A percentile compares a stretch with the other conserved stretches of the same genome.
These are phyloP conservation scores for Datisca glomerata DNA, from an alignment of 306 rosid species.

Conservation along the genomic window DNA sequence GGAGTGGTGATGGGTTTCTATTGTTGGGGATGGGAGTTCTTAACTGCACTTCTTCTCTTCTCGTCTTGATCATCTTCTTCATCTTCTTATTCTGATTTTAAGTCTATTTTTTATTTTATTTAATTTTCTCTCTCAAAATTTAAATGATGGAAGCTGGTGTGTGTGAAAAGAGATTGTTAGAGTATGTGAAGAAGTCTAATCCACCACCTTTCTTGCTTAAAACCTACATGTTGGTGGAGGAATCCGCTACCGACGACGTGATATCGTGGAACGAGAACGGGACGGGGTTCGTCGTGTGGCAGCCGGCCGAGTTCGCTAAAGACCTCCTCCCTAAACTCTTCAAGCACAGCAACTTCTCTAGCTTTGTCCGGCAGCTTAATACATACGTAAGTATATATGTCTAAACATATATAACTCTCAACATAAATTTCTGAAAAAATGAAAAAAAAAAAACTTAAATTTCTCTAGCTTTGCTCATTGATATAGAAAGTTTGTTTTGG, in stretches of 20 bases:
- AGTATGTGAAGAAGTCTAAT: conserved; percentile 38
- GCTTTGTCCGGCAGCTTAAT: conserved; percentile 94
- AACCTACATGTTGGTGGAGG: conserved; percentile 80
- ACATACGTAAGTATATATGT: conserved; percentile 94
- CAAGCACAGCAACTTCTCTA: conserved; percentile 95
- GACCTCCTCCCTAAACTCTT: conserved; percentile 93
- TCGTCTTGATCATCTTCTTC: conserved; percentile 13
- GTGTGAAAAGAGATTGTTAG: conserved; percentile 35
- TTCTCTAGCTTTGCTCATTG: too few species aligned
- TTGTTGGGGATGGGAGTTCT: conserved; percentile 99
- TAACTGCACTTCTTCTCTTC: conserved; percentile 98
- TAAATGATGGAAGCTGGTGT: conserved; percentile 21
- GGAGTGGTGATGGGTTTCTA: conserved; percentile 99
- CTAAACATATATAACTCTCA: too few species aligned
- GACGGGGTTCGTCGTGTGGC: conserved; percentile 88
- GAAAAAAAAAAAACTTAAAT: too few species aligned
- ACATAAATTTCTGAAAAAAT: too few species aligned
- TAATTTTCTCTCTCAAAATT: background rate
- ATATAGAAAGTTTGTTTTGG: too few species aligned
- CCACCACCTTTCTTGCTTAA: conserved; percentile 88
- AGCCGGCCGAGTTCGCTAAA: conserved; percentile 73
- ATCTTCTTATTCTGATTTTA: conserved; percentile 2
- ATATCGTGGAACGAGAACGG: conserved; percentile 72
- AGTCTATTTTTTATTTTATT: background rate
- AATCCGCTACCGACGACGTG: conserved; percentile 46